These are phyloP conservation scores for Passiflora organensis DNA, from an alignment of 345 rosid species.

Conservation along the genomic window DNA sequence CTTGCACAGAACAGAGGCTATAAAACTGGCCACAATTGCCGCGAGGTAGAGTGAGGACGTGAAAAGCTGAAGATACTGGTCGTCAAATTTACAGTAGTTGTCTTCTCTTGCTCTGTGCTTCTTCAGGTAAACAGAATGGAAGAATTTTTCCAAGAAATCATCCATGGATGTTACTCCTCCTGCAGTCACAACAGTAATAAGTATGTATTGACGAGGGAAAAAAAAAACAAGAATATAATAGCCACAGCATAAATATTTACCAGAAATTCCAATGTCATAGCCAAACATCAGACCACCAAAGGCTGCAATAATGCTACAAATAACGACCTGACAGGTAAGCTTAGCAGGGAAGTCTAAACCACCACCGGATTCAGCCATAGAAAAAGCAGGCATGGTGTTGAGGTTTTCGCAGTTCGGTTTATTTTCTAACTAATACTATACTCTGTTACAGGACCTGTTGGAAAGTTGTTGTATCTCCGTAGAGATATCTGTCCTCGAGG, in stretches of 20 bases:
- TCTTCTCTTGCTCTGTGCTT: conserved; percentile 55
- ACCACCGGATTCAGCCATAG: conserved; percentile 19
- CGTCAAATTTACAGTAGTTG: conserved; percentile 72
- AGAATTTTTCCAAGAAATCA: conserved; percentile 54
- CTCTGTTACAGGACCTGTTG: too few species aligned
- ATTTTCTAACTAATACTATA: too few species aligned
- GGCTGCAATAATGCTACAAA: conserved; percentile 46
- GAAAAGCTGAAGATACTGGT: conserved; percentile 55
- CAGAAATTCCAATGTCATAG: conserved; percentile 58
- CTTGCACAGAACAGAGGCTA: conserved; percentile 40
- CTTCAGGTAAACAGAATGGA: conserved; percentile 50
- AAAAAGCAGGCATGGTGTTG: background rate
- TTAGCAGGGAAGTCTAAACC: conserved; percentile 26
- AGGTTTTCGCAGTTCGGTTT: too few species aligned
- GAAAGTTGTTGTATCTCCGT: too few species aligned
- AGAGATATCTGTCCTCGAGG: too few species aligned
- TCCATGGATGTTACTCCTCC: conserved; percentile 87
- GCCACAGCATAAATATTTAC: conserved; percentile 6
- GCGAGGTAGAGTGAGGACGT: conserved; percentile 81
- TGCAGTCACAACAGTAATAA: conserved; percentile 11
- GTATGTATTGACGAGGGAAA: background rate
- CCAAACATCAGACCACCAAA: conserved; percentile 63
- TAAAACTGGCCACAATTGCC: conserved; percentile 45
- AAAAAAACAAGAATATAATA: background rate
- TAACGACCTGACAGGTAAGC: conserved; percentile 38